phyloP scores from a whole-genome alignment of 1,284 basidiomycete genomes.

The Microbotryomycetes sp. region DNA sequence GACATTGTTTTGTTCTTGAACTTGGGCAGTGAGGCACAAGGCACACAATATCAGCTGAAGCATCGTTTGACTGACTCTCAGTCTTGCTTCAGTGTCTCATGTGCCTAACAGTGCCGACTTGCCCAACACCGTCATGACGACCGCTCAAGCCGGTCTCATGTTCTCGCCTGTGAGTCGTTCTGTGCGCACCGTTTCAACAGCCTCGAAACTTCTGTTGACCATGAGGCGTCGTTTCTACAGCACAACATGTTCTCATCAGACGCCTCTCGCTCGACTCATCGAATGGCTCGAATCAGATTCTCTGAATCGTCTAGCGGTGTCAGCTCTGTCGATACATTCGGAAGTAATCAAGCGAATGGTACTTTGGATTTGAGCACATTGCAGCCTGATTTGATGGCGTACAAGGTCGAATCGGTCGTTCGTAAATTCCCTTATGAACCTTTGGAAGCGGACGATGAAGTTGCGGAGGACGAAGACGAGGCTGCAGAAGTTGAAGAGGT shows the following conservation, averaged over 20 bases:
- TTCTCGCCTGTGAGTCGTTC: constrained; percentile 27
- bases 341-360: constrained; percentile 25
- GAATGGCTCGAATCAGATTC: constrained; percentile 38
- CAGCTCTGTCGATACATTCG: constrained; percentile 35
- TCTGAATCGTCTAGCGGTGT: constrained; percentile 10
- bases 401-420: constrained; percentile 34
- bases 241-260: constrained; percentile 39
- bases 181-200: background rate
- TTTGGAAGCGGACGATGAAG: constrained; percentile 32
- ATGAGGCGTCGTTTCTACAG: background rate
- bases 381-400: background rate
- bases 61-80: constrained; percentile 16
- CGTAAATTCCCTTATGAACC: constrained; percentile 41
- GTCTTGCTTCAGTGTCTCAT: background rate
- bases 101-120: background rate
- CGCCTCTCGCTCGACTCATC: constrained; percentile 33
- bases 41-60: constrained; percentile 33
- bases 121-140: background rate
- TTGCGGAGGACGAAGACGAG: background rate
- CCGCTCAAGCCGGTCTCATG: constrained; percentile 19
- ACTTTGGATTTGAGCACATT: constrained; percentile 25
- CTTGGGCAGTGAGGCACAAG: background rate
- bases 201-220: no score
- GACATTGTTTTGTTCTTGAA: constrained; percentile 38
- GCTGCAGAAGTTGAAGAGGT: background rate